Evolutionary conservation across 805 yeast species (phyloP), one percentile per base, ranked within the genome.

Genomic region (Suhomyces xylopsoci): DNA sequence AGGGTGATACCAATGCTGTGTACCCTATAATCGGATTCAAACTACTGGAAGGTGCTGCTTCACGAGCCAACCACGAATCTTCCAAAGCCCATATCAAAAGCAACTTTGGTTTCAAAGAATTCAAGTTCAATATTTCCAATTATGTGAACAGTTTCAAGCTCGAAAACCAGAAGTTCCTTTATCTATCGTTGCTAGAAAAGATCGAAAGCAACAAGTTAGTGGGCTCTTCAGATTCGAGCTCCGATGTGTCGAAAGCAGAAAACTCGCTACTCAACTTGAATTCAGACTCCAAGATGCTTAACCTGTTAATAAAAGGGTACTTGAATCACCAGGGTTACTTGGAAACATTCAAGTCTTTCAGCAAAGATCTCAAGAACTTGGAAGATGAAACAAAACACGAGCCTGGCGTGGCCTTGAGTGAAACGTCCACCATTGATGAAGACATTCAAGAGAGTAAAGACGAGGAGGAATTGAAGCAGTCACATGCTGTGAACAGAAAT

Each of bases 71-170:
- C 1, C 25, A 30, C 19, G 55, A 51, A 3, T 36, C 60, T 0
- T 55, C 66, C 3, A 59, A 54, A 26, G 52, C 63, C 5, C 54
- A 54, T 25, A 68, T 84, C 5, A 62, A 62, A 9, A 76, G 86
- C 3, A 85, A 87, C 59, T 83, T 86, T 48, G 86, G 86, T 2
- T 67, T 72, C 50, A 67, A 74, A 50, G 84, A 80, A 49, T 87
- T 87, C 64, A 69, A 73, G 49, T 87, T 80, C 61, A 87, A 87
- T 62, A 83, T 87, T 53, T 73, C 76, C 42, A 74, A 77, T 40
- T 83, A 84, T 63, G 77, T 82, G 38, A 66, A 71, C 24, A 67
- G 67, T 10, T 74, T 78, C 67, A 84, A 83, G 57, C 40, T 34
- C 3, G 63, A 63, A 28, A 58, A 58, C 38, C 61, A 63, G 34